These are phyloP conservation scores for Irpex sp. DNA, from an alignment of 1,284 basidiomycete species.

Conservation along the genomic window DNA sequence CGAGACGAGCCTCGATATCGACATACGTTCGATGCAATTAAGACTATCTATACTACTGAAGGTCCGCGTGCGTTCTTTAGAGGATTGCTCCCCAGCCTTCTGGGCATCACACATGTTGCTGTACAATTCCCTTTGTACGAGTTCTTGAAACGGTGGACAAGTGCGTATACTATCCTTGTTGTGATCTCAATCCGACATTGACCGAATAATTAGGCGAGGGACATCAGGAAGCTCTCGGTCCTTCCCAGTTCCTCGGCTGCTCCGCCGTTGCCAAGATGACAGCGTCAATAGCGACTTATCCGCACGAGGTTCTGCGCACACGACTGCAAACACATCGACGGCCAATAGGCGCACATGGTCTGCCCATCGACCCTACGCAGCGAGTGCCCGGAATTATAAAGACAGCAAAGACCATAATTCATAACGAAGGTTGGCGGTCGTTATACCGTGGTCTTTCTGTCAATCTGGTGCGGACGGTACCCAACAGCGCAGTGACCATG, in stretches of 20 bases:
- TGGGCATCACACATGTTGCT: slow-evolving; percentile 90
- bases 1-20: slow-evolving; percentile 73
- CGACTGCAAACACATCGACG: slow-evolving; percentile 82
- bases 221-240: slow-evolving; percentile 58
- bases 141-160: slow-evolving; percentile 77
- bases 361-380: slow-evolving; percentile 34
- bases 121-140: slow-evolving; percentile 98
- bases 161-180: slow-evolving; percentile 46
- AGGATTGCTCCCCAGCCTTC: slow-evolving; percentile 82
- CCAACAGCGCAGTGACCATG: slow-evolving; percentile 92
- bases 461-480: slow-evolving; percentile 89
- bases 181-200: not conserved
- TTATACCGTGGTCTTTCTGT: slow-evolving; percentile 90
- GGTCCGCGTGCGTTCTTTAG: slow-evolving; percentile 88
- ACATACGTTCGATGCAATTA: slow-evolving; percentile 84
- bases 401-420: slow-evolving; percentile 70
- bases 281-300: slow-evolving; percentile 91
- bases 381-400: slow-evolving; percentile 56
- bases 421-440: slow-evolving; percentile 81
- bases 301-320: slow-evolving; percentile 93
- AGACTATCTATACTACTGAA: slow-evolving; percentile 84
- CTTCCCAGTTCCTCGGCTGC: slow-evolving; percentile 76
- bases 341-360: slow-evolving; percentile 42
- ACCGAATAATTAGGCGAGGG: slow-evolving; percentile 40
- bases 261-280: slow-evolving; percentile 92